phyloP scores from a whole-genome alignment of 768 basidiomycete genomes.

The Calocybe gangraenosa region DNA sequence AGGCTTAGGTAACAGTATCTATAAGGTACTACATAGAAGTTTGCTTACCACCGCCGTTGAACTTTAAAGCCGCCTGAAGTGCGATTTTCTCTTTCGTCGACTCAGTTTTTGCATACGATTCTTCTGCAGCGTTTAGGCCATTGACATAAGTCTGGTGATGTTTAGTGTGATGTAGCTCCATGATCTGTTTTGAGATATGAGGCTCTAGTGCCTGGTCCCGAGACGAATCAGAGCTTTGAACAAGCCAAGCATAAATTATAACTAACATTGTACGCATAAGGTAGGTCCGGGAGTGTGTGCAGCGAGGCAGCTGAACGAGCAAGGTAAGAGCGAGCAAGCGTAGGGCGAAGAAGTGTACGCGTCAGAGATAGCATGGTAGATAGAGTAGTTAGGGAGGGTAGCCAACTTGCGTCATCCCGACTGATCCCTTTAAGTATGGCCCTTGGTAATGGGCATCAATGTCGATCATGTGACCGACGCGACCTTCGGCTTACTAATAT shows the following conservation, averaged over 20 bases:
- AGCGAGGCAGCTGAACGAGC: conserved; percentile 40
- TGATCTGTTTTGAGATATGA: conserved; percentile 86
- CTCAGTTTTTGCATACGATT: conserved; percentile 61
- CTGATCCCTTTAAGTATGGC: no score
- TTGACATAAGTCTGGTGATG: conserved; percentile 93
- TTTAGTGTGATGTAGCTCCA: conserved; percentile 90
- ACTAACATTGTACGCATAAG: conserved; percentile 75
- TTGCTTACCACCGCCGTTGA: conserved; percentile 86
- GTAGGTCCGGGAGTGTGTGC: conserved; percentile 76
- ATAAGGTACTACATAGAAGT: neutral
- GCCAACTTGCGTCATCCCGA: no score
- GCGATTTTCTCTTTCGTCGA: conserved; percentile 75
- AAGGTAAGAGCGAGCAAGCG: conserved; percentile 41
- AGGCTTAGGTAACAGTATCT: neutral
- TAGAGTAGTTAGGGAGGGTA: neutral
- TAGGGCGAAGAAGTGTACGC: conserved; percentile 38
- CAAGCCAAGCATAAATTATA: neutral
- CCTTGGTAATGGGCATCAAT: no score
- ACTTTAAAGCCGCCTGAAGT: conserved; percentile 90
- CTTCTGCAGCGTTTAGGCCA: conserved; percentile 90
- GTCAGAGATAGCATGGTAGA: conserved; percentile 46
- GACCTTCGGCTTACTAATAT: no score
- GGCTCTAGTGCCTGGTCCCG: conserved; percentile 78
- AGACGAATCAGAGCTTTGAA: neutral
- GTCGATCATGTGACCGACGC: no score